phyloP scores from a whole-genome alignment of 2,329 filamentous ascomycete species.

The Colletotrichum incanum region DNA sequence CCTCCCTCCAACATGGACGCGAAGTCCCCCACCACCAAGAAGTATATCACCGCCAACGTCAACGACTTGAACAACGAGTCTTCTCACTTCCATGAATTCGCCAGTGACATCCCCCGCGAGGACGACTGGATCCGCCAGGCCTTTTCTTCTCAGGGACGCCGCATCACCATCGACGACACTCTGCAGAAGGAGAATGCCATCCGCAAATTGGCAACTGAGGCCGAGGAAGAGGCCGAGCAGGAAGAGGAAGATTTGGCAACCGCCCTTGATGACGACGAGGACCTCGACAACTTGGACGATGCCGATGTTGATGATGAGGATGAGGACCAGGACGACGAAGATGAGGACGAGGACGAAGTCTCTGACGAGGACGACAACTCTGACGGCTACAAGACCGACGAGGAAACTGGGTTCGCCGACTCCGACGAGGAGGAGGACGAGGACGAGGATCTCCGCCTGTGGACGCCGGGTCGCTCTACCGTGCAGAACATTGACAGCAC shows the following conservation, averaged over 20 bases:
- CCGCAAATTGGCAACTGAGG: conserved; percentile 88
- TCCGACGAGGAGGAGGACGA: conserved; percentile 78
- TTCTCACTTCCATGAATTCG: conserved; percentile 90
- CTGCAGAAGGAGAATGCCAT: conserved; percentile 92
- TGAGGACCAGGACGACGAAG: conserved; percentile 69
- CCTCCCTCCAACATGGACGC: conserved; percentile 58
- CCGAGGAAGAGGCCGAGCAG: conserved; percentile 87
- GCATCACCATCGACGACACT: conserved; percentile 91
- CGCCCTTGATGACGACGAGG: conserved; percentile 52
- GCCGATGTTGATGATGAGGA: conserved; percentile 68
- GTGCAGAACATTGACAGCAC: conserved; percentile 56
- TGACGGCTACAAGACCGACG: conserved; percentile 83
- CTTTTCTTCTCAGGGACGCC: conserved; percentile 73
- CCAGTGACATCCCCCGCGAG: conserved; percentile 83
- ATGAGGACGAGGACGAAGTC: conserved; percentile 65
- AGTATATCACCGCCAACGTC: conserved; percentile 67
- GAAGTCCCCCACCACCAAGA: conserved; percentile 56
- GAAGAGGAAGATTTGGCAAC: conserved; percentile 77
- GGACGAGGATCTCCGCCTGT: conserved; percentile 76
- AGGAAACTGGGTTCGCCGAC: conserved; percentile 78
- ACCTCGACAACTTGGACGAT: conserved; percentile 65
- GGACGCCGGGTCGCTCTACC: conserved; percentile 66
- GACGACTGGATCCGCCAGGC: conserved; percentile 92
- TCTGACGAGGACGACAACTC: conserved; percentile 70
- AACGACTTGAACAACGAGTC: conserved; percentile 68